phyloP scores from a whole-genome alignment of 305 asterid genomes.

The Euphrasia arctica region DNA sequence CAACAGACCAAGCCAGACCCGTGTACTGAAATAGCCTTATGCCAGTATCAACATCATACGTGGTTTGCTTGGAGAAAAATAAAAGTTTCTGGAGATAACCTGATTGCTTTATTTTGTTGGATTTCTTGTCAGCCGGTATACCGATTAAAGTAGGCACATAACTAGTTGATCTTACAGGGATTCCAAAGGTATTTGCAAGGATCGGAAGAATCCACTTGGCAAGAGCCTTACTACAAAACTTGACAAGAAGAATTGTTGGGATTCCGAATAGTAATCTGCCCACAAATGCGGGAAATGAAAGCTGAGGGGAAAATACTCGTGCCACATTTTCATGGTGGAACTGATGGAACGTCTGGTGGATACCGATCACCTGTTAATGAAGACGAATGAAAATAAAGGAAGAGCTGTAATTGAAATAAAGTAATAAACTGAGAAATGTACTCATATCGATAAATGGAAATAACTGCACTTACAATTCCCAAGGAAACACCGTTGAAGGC shows the following conservation, averaged over 20 bases:
- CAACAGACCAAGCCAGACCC: slow-evolving; percentile 95
- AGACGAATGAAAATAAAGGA: neutral
- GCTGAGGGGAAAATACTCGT: slow-evolving; percentile 61
- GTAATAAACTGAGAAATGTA: neutral
- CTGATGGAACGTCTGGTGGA: slow-evolving; percentile 87
- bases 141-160: slow-evolving; percentile 60
- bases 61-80: slow-evolving; percentile 59
- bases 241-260: slow-evolving; percentile 75
- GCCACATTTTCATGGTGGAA: slow-evolving; percentile 84
- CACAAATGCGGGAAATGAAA: slow-evolving; percentile 49
- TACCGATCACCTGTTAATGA: slow-evolving; percentile 63
- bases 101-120: slow-evolving; percentile 50
- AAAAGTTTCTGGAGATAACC: slow-evolving; percentile 63
- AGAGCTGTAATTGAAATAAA: neutral
- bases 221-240: slow-evolving; percentile 87
- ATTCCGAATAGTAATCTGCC: slow-evolving; percentile 78
- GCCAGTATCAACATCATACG: slow-evolving; percentile 88
- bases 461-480: slow-evolving; percentile 75
- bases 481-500: slow-evolving; percentile 89
- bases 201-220: slow-evolving; percentile 90
- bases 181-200: slow-evolving; percentile 76
- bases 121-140: slow-evolving; percentile 42
- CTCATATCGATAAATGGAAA: slow-evolving; percentile 4
- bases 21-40: slow-evolving; percentile 90
- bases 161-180: slow-evolving; percentile 75